phyloP scores from a whole-genome alignment of 139 green algal genomes.

The Edaphochlamys debaryana region DNA sequence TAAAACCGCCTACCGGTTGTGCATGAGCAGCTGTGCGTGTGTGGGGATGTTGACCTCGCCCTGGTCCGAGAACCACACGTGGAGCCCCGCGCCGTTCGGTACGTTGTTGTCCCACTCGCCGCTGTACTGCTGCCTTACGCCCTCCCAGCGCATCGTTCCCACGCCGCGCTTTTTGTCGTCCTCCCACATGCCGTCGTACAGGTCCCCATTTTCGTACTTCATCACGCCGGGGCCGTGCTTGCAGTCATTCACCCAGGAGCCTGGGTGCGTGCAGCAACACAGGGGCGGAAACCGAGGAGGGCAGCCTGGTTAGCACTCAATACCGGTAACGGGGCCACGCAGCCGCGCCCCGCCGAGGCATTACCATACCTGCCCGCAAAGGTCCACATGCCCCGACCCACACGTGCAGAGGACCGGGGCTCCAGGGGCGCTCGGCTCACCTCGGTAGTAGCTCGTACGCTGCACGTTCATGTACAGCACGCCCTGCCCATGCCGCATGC shows the following conservation, averaged over 20 bases:
- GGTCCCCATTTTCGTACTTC: constrained; percentile 66
- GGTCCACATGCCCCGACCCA: too few species aligned
- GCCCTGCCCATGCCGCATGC: constrained; percentile 69
- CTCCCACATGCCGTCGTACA: constrained; percentile 69
- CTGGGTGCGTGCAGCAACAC: constrained; percentile 44
- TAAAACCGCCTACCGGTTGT: constrained; percentile 73
- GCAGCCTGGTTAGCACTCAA: too few species aligned
- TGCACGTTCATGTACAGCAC: constrained; percentile 60
- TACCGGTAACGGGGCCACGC: too few species aligned
- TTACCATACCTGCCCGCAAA: too few species aligned
- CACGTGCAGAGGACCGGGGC: too few species aligned
- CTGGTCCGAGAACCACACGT: constrained; percentile 66
- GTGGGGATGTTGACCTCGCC: constrained; percentile 31
- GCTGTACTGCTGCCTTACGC: constrained; percentile 57
- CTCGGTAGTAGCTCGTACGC: constrained; percentile 61
- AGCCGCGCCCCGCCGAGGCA: too few species aligned
- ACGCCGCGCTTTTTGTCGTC: constrained; percentile 59
- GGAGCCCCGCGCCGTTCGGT: constrained; percentile 67
- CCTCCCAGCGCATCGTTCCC: constrained; percentile 68
- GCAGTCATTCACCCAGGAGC: constrained; percentile 66
- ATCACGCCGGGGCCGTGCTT: constrained; percentile 71
- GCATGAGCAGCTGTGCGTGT: constrained; percentile 71
- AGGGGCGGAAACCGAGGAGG: too few species aligned
- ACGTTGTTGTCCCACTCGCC: constrained; percentile 66
- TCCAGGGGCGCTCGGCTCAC: constrained; percentile 41